Evolutionary conservation across 2,329 filamentous ascomycete species (phyloP).

Genomic region (Cyphellophora europaea): DNA sequence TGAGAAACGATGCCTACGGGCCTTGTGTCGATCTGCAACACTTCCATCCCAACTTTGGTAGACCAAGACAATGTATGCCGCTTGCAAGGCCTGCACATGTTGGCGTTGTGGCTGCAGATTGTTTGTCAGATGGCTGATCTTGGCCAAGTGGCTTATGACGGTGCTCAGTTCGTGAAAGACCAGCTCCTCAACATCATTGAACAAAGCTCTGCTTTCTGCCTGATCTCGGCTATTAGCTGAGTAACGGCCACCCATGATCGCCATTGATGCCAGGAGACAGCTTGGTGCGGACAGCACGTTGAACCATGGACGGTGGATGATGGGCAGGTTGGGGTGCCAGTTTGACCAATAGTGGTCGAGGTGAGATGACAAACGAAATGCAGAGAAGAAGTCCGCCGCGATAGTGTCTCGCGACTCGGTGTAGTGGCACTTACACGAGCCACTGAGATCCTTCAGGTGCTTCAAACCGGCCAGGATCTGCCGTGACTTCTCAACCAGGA

Average conservation of each 20-base stretch:
- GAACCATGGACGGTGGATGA: conserved; percentile 22
- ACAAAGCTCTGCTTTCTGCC: conserved; percentile 13
- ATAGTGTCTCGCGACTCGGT: conserved; percentile 2
- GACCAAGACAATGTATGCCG: neutral
- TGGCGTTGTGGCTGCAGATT: too few species aligned
- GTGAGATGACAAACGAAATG: conserved; percentile 17
- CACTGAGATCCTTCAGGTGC: neutral
- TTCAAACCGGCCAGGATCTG: neutral
- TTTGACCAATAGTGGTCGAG: conserved; percentile 21
- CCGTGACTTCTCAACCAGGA: neutral
- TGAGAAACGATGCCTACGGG: neutral
- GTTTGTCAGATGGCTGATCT: neutral
- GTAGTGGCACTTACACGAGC: too few species aligned
- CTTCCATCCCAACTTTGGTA: neutral
- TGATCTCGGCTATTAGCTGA: conserved; percentile 15
- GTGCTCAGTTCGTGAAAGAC: conserved; percentile 11
- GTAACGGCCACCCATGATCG: conserved; percentile 21
- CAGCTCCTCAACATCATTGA: conserved; percentile 18
- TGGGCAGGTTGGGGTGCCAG: conserved; percentile 24
- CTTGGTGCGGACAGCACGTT: conserved; percentile 9
- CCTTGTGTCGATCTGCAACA: neutral
- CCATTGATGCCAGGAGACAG: conserved; percentile 20
- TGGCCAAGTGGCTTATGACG: too few species aligned
- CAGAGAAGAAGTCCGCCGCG: conserved; percentile 16
- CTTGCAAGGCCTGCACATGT: neutral